Base-by-base conservation (phyloP, 345 rosid species). In the Clausena lansium region DNA sequence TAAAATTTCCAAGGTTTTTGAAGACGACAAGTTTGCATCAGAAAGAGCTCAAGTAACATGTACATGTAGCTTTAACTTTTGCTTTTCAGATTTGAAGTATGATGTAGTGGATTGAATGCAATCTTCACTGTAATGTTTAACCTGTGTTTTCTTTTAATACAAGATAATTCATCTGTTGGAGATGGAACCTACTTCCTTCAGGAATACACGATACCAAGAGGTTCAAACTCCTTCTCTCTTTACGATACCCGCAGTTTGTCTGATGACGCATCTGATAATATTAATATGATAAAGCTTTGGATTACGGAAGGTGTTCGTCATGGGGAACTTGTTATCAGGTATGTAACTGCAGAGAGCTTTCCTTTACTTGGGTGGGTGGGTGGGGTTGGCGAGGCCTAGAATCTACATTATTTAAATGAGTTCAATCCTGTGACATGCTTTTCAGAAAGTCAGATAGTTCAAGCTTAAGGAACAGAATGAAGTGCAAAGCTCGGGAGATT, bases 1-100 rank as follows among this genome's bases (percentile, higher is more conserved):
- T 73, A 85, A 71, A 80, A 91, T 94, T 77, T 86, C 94, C 63
- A 92, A 75, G 79, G 90, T 85, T 54, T 83, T 92, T 24, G 92
- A 88, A 76, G 87, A 88, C 52, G 93, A 87, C 74, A 78, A 82
- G 74, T 89, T 87, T 70, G 84, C 90, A 19, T 78, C 91, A 8
- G 86, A 87, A 59, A 86, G 96, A 85, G 94, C 97, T 70, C 98
- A 94, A 87, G 87, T 91, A 76, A 91, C 98, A 82, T 89, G 98
- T 94, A 85, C 15, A 62, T 73, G 68, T 66, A 63, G 13, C 73
- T 13, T 73, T 33, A 35, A 47, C 73, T 70, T 54, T 39, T 74
- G 13, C 57, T 67, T 58, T 33, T 39, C 50, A 19, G 58, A 5
- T 52, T 78, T 63, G 36, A 59, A 69, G 27, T 73, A 13, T 70